A percentile compares a stretch with the other conserved stretches of the same genome.
Evolutionary conservation across 2,329 filamentous ascomycete genomes (phyloP).

Genomic region (Epichloe typhina): DNA sequence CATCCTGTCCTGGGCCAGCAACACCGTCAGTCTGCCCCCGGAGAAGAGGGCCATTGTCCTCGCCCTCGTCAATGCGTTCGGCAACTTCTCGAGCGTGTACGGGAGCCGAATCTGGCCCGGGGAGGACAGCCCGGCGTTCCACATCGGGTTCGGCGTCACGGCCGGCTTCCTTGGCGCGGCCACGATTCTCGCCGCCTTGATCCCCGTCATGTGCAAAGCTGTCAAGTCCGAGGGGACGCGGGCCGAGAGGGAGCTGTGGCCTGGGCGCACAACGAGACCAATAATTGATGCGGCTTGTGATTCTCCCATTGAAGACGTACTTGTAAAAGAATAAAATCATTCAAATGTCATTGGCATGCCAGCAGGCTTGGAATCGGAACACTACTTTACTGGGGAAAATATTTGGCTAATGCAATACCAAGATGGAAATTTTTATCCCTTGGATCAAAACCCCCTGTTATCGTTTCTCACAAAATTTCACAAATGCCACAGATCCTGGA

Average conservation of each 20-base stretch:
- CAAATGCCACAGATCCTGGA: no score
- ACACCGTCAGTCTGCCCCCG: slow-evolving; percentile 13
- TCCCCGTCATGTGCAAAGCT: slow-evolving; percentile 6
- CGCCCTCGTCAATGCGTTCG: slow-evolving; percentile 18
- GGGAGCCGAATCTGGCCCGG: slow-evolving; percentile 18
- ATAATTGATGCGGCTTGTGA: neutral
- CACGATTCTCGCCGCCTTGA: slow-evolving; percentile 9
- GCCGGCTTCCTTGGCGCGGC: slow-evolving; percentile 14
- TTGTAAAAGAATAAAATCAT: no score
- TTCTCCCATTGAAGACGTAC: no score
- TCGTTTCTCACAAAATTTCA: no score
- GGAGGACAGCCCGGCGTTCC: slow-evolving; percentile 13
- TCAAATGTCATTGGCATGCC: no score
- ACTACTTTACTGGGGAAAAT: no score
- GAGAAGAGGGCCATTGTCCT: slow-evolving; percentile 21
- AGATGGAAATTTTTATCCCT: no score
- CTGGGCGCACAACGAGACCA: neutral
- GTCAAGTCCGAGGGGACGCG: neutral
- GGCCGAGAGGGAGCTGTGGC: neutral
- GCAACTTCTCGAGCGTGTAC: slow-evolving; percentile 19
- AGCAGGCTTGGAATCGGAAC: no score
- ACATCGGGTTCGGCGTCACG: slow-evolving; percentile 17
- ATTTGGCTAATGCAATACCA: no score
- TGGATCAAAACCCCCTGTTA: no score
- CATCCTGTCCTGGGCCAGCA: slow-evolving; percentile 16